phyloP scores from a whole-genome alignment of 2,329 filamentous ascomycete genomes.

The Xylogone sp. region DNA sequence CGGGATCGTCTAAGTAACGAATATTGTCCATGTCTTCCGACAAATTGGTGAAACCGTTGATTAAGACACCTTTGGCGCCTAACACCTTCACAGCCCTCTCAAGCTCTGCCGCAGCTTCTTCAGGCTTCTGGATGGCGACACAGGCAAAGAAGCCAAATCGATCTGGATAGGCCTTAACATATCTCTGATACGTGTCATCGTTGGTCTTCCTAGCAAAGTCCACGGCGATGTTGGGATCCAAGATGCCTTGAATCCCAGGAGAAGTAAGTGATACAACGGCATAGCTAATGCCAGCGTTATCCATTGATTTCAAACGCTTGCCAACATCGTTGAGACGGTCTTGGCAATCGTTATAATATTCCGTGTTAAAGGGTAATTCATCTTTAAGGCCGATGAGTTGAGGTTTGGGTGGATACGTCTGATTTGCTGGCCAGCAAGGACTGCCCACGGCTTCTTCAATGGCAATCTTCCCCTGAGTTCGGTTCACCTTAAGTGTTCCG shows the following conservation, averaged over 20 bases:
- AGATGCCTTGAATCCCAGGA: slow-evolving; percentile 18
- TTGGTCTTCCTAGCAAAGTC: too few species aligned
- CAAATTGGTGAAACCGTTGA: slow-evolving; percentile 33
- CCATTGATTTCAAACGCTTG: slow-evolving; percentile 11
- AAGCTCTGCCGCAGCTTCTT: slow-evolving; percentile 13
- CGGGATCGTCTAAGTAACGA: slow-evolving; percentile 30
- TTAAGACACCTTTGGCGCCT: slow-evolving; percentile 41
- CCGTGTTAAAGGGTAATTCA: slow-evolving; percentile 7
- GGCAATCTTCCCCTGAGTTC: slow-evolving; percentile 11
- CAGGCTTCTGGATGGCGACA: slow-evolving; percentile 15
- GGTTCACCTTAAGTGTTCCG: too few species aligned
- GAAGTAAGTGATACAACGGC: slow-evolving; percentile 7
- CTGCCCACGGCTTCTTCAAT: slow-evolving; percentile 10
- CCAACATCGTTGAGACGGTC: slow-evolving; percentile 7
- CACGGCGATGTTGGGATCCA: slow-evolving; percentile 12
- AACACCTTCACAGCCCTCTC: slow-evolving; percentile 26
- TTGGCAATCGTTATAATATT: slow-evolving; percentile 10
- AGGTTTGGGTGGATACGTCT: slow-evolving; percentile 8
- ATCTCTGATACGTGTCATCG: slow-evolving; percentile 6
- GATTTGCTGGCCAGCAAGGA: not conserved
- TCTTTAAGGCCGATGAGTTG: slow-evolving; percentile 6
- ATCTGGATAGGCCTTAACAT: slow-evolving; percentile 12
- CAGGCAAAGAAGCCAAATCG: slow-evolving; percentile 19
- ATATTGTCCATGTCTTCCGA: slow-evolving; percentile 21
- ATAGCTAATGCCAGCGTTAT: slow-evolving; percentile 12